A percentile compares a stretch with the other conserved stretches of the same genome.
Evolutionary conservation across 1,284 basidiomycete species (phyloP).

Genomic region (Ceratobasidium sp.): DNA sequence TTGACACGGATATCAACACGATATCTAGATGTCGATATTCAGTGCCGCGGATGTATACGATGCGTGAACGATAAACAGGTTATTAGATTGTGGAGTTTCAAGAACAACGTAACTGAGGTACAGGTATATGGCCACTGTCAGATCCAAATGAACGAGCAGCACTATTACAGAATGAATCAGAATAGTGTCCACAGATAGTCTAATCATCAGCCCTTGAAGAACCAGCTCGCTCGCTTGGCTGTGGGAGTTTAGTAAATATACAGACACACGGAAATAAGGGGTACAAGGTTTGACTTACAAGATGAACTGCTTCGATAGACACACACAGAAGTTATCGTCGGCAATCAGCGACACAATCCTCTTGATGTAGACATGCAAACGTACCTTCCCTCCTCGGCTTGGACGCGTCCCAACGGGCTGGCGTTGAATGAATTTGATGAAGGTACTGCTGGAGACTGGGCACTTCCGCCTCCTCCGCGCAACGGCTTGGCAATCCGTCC

Average conservation of each 20-base stretch:
- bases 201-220: constrained; percentile 57
- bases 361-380: constrained; percentile 48
- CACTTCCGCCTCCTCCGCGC: constrained; percentile 83
- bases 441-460: constrained; percentile 43
- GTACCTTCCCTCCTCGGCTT: constrained; percentile 80
- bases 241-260: constrained; percentile 36
- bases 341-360: constrained; percentile 23
- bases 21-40: not conserved
- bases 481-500: constrained; percentile 97
- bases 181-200: constrained; percentile 19
- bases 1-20: not conserved
- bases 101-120: constrained; percentile 15
- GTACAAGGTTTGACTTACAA: constrained; percentile 33
- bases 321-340: not conserved
- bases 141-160: constrained; percentile 11
- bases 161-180: constrained; percentile 25
- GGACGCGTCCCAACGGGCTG: constrained; percentile 71
- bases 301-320: constrained; percentile 26
- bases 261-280: not conserved
- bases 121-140: constrained; percentile 27
- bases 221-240: constrained; percentile 89
- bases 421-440: constrained; percentile 52
- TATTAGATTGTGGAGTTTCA: constrained; percentile 36
- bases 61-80: constrained; percentile 16
- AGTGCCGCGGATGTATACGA: not conserved